Evolutionary conservation across 371 early-diverging fungal genomes (phyloP).

Genomic region (Zychaea mexicana): DNA sequence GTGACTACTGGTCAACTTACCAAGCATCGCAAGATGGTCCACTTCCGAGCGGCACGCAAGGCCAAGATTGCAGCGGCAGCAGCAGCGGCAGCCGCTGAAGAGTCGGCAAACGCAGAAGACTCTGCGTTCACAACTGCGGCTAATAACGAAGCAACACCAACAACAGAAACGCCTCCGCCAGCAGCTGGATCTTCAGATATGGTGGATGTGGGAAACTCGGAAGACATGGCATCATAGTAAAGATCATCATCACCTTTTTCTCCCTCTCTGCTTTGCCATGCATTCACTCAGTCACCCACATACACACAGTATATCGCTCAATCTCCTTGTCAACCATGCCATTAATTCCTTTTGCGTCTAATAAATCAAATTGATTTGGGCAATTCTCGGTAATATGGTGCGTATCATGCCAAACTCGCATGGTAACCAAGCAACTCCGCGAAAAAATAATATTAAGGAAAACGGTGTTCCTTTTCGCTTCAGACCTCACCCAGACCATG

Average conservation of each 20-base stretch:
- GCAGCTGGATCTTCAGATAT: conserved; percentile 7
- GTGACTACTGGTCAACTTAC: conserved; percentile 51
- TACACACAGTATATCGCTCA: no score
- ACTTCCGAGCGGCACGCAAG: conserved; percentile 49
- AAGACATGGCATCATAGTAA: conserved; percentile 9
- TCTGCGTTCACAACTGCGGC: not conserved
- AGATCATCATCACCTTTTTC: no score
- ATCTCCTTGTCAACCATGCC: no score
- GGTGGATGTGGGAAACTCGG: conserved; percentile 23
- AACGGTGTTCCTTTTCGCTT: no score
- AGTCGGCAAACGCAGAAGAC: conserved; percentile 10
- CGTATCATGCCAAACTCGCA: no score
- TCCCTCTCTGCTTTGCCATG: no score
- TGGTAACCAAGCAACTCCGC: no score
- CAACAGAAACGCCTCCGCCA: not conserved
- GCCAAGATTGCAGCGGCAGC: conserved; percentile 43
- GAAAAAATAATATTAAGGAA: no score
- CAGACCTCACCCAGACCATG: not conserved
- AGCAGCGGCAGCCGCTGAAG: conserved; percentile 32
- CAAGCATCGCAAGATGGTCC: conserved; percentile 59
- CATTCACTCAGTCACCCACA: no score
- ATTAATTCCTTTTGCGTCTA: no score
- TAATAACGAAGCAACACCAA: not conserved
- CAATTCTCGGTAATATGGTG: no score
- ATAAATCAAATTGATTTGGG: no score